A percentile compares a stretch with the other conserved stretches of the same genome.
Evolutionary conservation across 2,329 filamentous ascomycete species (phyloP).

Genomic region (Diaporthe amygdali): DNA sequence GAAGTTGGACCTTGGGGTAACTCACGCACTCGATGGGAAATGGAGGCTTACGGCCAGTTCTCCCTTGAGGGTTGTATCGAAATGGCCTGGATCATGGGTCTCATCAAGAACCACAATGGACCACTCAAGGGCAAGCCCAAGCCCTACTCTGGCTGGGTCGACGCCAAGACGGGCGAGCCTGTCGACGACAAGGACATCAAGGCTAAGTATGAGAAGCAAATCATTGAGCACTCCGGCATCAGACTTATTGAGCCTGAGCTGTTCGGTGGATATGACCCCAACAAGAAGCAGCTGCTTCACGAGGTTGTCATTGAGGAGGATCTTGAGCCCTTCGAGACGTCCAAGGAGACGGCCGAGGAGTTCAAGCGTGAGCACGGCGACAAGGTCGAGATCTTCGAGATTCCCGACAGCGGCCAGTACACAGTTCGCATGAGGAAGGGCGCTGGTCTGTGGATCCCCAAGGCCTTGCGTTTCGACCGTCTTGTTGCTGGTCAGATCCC

Average conservation of each 20-base stretch:
- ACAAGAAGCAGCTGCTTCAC: slow-evolving; percentile 97
- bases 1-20: slow-evolving; percentile 99
- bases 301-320: slow-evolving; percentile 98
- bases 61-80: slow-evolving; percentile 97
- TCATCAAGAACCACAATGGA: slow-evolving; percentile 98
- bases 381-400: slow-evolving; percentile 97
- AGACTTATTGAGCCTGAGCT: slow-evolving; percentile 97
- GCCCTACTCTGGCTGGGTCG: slow-evolving; percentile 96
- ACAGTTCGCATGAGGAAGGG: slow-evolving; percentile 95
- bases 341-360: slow-evolving; percentile 95
- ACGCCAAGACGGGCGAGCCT: slow-evolving; percentile 90
- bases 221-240: slow-evolving; percentile 95
- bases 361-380: slow-evolving; percentile 97
- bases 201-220: slow-evolving; percentile 94
- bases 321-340: slow-evolving; percentile 94
- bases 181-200: slow-evolving; percentile 99
- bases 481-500: slow-evolving; percentile 97
- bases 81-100: slow-evolving; percentile 99
- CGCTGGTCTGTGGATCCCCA: slow-evolving; percentile 92
- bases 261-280: slow-evolving; percentile 95
- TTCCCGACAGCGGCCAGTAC: slow-evolving; percentile 91
- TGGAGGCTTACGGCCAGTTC: slow-evolving; percentile 97
- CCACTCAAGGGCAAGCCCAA: slow-evolving; percentile 93
- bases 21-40: slow-evolving; percentile 97
- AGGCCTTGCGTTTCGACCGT: slow-evolving; percentile 95